These are phyloP conservation scores for Hirsutella rhossiliensis DNA, from an alignment of 2,329 filamentous ascomycete species.

Conservation along the genomic window DNA sequence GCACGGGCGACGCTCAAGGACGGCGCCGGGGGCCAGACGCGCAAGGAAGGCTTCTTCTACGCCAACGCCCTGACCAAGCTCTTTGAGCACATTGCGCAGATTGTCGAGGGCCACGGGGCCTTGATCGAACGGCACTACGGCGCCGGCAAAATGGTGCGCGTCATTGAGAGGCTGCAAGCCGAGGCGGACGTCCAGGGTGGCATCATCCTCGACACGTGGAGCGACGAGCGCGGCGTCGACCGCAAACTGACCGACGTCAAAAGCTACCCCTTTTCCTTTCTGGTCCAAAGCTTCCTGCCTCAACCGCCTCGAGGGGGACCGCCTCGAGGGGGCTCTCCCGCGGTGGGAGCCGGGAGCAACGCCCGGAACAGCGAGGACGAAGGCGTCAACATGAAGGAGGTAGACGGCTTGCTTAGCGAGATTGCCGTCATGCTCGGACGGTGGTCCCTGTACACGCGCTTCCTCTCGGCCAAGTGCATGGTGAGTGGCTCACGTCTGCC, in stretches of 20 bases:
- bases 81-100: conserved; percentile 96
- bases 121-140: conserved; percentile 94
- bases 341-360: conserved; percentile 41
- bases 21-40: conserved; percentile 31
- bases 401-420: conserved; percentile 79
- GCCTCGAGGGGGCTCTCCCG: conserved; percentile 66
- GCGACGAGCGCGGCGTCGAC: conserved; percentile 75
- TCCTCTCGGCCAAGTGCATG: conserved; percentile 75
- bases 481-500: conserved; percentile 33
- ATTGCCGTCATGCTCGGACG: conserved; percentile 84
- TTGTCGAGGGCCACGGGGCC: conserved; percentile 82
- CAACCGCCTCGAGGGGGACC: conserved; percentile 52
- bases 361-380: conserved; percentile 70
- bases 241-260: conserved; percentile 88
- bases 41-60: conserved; percentile 78
- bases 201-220: conserved; percentile 92
- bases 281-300: conserved; percentile 86
- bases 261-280: conserved; percentile 93
- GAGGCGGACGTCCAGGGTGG: conserved; percentile 95
- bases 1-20: conserved; percentile 73
- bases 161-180: conserved; percentile 84
- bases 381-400: conserved; percentile 89
- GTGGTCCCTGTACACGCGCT: conserved; percentile 87
- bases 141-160: conserved; percentile 80
- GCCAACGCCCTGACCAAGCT: conserved; percentile 80